These are phyloP conservation scores for Mortierella alpina DNA, from an alignment of 192 early-diverging fungal genomes.

Conservation along the genomic window DNA sequence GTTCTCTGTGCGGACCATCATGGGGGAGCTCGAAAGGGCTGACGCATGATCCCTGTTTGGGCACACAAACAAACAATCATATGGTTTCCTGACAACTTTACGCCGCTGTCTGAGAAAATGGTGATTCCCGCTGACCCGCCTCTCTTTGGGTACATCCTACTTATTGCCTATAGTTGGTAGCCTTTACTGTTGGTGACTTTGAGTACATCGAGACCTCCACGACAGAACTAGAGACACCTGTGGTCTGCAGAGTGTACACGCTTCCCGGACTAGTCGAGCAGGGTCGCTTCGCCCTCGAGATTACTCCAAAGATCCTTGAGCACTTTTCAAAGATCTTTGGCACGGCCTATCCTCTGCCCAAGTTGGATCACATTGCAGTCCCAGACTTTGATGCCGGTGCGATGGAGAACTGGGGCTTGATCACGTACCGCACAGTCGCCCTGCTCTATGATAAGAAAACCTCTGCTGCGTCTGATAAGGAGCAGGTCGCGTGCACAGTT, in stretches of 20 bases:
- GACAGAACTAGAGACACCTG: conserved; percentile 67
- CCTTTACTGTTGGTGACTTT: conserved; percentile 91
- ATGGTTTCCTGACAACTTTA: too few species aligned
- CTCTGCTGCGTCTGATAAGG: conserved; percentile 79
- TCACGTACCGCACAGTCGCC: conserved; percentile 89
- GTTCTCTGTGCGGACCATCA: too few species aligned
- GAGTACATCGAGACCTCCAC: conserved; percentile 89
- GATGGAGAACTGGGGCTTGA: conserved; percentile 99
- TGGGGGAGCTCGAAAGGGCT: too few species aligned
- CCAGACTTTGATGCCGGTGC: conserved; percentile 87
- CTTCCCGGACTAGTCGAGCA: conserved; percentile 81
- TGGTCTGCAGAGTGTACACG: conserved; percentile 89
- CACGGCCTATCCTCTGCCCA: conserved; percentile 90
- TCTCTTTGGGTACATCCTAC: too few species aligned
- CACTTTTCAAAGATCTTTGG: conserved; percentile 91
- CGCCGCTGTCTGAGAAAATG: too few species aligned
- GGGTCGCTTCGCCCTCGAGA: conserved; percentile 85
- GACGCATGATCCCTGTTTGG: too few species aligned
- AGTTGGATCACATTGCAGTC: conserved; percentile 90
- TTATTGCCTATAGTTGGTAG: conserved; percentile 70
- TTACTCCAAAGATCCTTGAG: conserved; percentile 81
- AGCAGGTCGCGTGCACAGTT: conserved; percentile 87
- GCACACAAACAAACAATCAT: too few species aligned
- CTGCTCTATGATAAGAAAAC: conserved; percentile 86
- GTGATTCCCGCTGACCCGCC: too few species aligned